phyloP scores from a whole-genome alignment of 805 yeast genomes.

The Ogataea corticis region DNA sequence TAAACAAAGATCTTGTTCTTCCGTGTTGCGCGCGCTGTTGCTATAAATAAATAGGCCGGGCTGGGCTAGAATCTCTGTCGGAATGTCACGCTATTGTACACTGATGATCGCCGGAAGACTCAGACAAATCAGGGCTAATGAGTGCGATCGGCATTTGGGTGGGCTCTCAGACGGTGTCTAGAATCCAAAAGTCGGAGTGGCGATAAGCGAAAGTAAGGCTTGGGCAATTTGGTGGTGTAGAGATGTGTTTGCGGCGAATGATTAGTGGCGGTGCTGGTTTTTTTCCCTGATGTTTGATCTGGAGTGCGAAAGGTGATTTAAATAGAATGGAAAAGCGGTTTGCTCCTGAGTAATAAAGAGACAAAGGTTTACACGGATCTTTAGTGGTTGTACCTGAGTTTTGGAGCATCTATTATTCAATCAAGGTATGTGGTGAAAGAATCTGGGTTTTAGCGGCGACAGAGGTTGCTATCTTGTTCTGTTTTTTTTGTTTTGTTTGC shows the following conservation, averaged over 20 bases:
- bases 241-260: slow-evolving; percentile 1
- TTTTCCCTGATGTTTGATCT: slow-evolving; percentile 1
- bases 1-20: not conserved
- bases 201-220: too few species aligned
- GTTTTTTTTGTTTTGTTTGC: not conserved
- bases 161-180: not conserved
- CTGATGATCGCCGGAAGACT: too few species aligned
- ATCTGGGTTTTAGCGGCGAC: not conserved
- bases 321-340: not conserved
- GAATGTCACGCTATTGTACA: not conserved
- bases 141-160: not conserved
- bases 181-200: too few species aligned
- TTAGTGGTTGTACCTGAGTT: not conserved
- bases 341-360: not conserved
- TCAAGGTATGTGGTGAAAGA: not conserved
- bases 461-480: not conserved
- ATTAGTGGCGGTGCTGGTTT: not conserved
- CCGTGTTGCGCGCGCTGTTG: not conserved
- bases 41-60: slow-evolving; percentile 5
- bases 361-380: not conserved
- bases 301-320: slow-evolving; percentile 2
- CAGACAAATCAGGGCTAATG: too few species aligned
- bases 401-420: not conserved
- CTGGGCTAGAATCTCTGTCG: not conserved
- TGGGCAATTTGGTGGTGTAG: not conserved